Percentiles rank a stretch among this genome's conserved stretches.
These are phyloP conservation scores for Lepidium aucheri DNA, from an alignment of 345 rosid genomes.

Conservation along the genomic window DNA sequence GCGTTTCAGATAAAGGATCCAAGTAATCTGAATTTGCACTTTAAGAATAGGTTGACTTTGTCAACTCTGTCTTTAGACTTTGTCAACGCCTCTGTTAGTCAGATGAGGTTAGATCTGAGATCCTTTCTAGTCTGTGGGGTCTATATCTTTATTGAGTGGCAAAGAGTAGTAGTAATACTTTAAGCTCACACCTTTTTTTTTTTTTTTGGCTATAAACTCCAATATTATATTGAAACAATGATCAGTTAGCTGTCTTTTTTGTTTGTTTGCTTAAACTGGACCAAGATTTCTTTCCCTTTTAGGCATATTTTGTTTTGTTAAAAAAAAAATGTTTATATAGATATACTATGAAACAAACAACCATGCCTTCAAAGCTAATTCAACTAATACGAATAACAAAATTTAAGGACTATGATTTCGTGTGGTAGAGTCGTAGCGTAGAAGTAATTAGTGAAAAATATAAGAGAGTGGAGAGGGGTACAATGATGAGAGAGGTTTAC, in stretches of 20 bases:
- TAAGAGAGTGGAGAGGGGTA: background rate
- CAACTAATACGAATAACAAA: background rate
- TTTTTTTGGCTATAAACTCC: background rate
- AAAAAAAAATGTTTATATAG: background rate
- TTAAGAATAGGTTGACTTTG: slow-evolving; percentile 9
- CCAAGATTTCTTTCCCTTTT: slow-evolving; percentile 4
- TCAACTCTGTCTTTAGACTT: slow-evolving; percentile 9
- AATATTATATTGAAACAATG: background rate
- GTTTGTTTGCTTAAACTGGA: background rate
- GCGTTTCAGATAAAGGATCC: background rate
- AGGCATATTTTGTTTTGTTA: background rate
- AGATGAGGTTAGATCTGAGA: slow-evolving; percentile 14
- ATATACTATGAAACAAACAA: background rate
- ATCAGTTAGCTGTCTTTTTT: background rate
- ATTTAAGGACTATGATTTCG: background rate
- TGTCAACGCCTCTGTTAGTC: slow-evolving; percentile 1
- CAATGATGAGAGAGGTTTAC: background rate
- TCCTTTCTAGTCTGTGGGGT: slow-evolving; percentile 2
- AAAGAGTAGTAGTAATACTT: background rate
- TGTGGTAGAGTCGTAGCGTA: background rate
- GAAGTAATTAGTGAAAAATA: background rate
- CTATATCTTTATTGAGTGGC: background rate
- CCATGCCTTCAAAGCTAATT: background rate
- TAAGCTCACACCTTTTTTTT: background rate
- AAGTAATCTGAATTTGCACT: background rate